phyloP scores from a whole-genome alignment of 768 basidiomycete genomes.

The Cyathus striatus region DNA sequence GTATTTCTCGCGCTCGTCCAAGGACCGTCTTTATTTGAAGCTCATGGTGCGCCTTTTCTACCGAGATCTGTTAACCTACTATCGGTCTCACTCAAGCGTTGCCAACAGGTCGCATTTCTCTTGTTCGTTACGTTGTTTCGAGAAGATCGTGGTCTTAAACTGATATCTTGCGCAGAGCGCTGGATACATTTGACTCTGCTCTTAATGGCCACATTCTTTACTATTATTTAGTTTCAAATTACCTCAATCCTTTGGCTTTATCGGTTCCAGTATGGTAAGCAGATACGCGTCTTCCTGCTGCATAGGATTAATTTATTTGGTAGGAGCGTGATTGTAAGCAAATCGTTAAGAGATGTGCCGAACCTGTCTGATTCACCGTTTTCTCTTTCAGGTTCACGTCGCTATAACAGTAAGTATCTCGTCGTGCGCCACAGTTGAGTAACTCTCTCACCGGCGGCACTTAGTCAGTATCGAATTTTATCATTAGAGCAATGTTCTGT shows the following conservation, averaged over 20 bases:
- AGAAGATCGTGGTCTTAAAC: slow-evolving; percentile 7
- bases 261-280: slow-evolving; percentile 43
- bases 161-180: slow-evolving; percentile 23
- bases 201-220: slow-evolving; percentile 54
- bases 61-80: background rate
- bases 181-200: slow-evolving; percentile 54
- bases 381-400: slow-evolving; percentile 43
- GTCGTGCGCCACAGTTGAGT: background rate
- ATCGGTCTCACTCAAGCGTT: background rate
- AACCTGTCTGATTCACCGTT: too few relatives aligned
- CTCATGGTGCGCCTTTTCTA: slow-evolving; percentile 23
- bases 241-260: slow-evolving; percentile 40
- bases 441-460: background rate
- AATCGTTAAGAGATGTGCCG: too few relatives aligned
- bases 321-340: slow-evolving; percentile 49
- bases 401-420: slow-evolving; percentile 39
- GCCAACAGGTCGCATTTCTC: slow-evolving; percentile 23
- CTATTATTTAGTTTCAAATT: slow-evolving; percentile 53
- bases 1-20: slow-evolving; percentile 36
- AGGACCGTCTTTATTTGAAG: slow-evolving; percentile 28
- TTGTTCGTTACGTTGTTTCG: slow-evolving; percentile 20
- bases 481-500: slow-evolving; percentile 49
- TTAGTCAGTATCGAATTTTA: slow-evolving; percentile 44
- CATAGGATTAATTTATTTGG: background rate
- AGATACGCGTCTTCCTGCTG: background rate